Conservation (phyloP, 2,329 filamentous ascomycete genomes). For the Ceratocystis huliohia region DNA sequence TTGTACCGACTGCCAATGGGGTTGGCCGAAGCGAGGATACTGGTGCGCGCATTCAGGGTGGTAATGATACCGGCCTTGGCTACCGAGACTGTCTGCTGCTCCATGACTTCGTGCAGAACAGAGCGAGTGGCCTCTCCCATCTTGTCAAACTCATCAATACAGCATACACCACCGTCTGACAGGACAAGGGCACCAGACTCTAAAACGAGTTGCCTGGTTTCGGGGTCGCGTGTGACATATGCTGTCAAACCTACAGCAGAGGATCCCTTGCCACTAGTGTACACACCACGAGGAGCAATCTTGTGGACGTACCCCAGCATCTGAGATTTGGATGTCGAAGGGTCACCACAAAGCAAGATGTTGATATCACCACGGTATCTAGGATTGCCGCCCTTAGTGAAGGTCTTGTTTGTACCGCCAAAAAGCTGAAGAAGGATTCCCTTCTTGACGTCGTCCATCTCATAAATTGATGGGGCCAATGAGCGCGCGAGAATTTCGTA, state of each 20-base stretch:
- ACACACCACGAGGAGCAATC: conserved; percentile 80
- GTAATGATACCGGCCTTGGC: conserved; percentile 92
- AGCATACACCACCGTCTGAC: conserved; percentile 71
- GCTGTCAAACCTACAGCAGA: conserved; percentile 72
- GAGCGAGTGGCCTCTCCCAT: conserved; percentile 70
- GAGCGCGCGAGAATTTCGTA: conserved; percentile 88
- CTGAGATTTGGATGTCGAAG: conserved; percentile 93
- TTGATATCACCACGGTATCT: conserved; percentile 97
- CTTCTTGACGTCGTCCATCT: conserved; percentile 98
- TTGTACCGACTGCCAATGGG: conserved; percentile 98
- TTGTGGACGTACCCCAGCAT: conserved; percentile 90
- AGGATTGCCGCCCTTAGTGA: conserved; percentile 89
- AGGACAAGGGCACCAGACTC: conserved; percentile 69
- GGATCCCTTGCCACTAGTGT: conserved; percentile 69
- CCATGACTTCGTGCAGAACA: conserved; percentile 78
- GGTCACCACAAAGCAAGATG: conserved; percentile 88
- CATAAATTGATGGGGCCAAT: conserved; percentile 86
- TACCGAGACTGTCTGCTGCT: conserved; percentile 74
- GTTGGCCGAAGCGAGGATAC: conserved; percentile 92
- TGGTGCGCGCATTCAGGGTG: conserved; percentile 87
- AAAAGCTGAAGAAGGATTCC: conserved; percentile 94
- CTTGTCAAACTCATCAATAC: conserved; percentile 77
- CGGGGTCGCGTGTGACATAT: conserved; percentile 67
- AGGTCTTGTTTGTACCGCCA: conserved; percentile 94
- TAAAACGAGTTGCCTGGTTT: conserved; percentile 66